Evolutionary conservation across 2,329 filamentous ascomycete species (phyloP).

Genomic region (Chlorencoelia australis): DNA sequence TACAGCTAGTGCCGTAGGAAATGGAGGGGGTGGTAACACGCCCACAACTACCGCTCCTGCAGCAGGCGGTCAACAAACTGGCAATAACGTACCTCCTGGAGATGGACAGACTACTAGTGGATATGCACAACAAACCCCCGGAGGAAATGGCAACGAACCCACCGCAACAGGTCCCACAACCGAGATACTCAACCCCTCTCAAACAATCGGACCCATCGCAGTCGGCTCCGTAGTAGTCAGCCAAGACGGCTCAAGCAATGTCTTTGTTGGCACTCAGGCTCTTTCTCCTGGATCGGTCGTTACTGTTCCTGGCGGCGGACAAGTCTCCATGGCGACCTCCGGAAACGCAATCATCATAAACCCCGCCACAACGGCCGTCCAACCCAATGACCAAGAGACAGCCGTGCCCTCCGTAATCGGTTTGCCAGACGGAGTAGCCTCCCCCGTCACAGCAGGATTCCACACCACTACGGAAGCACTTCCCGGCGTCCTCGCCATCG

Average conservation of each 20-base stretch:
- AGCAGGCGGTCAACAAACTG: too few species aligned
- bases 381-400: slow-evolving; percentile 1
- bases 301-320: slow-evolving; percentile 16
- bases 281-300: slow-evolving; percentile 17
- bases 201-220: slow-evolving; percentile 11
- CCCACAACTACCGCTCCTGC: too few species aligned
- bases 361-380: slow-evolving; percentile 5
- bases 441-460: not conserved
- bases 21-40: too few species aligned
- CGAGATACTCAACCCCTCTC: slow-evolving; percentile 1
- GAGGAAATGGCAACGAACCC: too few species aligned
- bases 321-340: slow-evolving; percentile 15
- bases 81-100: too few species aligned
- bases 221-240: slow-evolving; percentile 16
- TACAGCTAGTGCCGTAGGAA: too few species aligned
- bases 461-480: slow-evolving; percentile 3
- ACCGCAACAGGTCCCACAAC: slow-evolving; percentile 2
- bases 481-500: slow-evolving; percentile 14
- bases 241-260: slow-evolving; percentile 10
- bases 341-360: slow-evolving; percentile 18
- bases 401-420: not conserved
- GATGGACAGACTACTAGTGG: too few species aligned
- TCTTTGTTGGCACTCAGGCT: slow-evolving; percentile 19
- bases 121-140: too few species aligned
- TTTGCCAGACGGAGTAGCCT: not conserved